Evolutionary conservation across 768 basidiomycete genomes (phyloP).

Genomic region (Amanita molliuscula): DNA sequence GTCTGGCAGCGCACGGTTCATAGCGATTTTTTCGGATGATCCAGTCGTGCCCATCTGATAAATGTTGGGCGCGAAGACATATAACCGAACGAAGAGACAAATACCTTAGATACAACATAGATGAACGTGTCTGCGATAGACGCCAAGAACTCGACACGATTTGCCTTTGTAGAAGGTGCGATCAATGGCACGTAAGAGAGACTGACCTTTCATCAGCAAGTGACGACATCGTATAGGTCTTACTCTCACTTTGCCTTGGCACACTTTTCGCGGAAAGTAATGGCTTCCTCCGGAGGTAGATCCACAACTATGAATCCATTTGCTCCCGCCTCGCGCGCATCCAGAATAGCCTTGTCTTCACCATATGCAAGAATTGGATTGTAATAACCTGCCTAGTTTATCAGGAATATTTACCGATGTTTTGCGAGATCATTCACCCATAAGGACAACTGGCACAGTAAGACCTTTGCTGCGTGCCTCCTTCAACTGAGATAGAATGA

Average conservation of each 20-base stretch:
- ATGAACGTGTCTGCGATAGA: slow-evolving; percentile 96
- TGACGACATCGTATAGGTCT: background rate
- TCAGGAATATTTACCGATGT: slow-evolving; percentile 4
- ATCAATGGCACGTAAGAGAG: slow-evolving; percentile 93
- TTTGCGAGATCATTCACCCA: slow-evolving; percentile 48
- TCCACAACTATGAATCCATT: slow-evolving; percentile 99
- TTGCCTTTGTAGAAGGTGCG: slow-evolving; percentile 84
- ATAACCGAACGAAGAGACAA: slow-evolving; percentile 19
- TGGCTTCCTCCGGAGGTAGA: slow-evolving; percentile 93
- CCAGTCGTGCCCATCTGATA: slow-evolving; percentile 93
- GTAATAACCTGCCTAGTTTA: slow-evolving; percentile 69
- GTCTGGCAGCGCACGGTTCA: slow-evolving; percentile 73
- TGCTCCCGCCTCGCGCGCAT: slow-evolving; percentile 82
- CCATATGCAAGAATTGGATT: slow-evolving; percentile 94
- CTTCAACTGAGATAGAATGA: slow-evolving; percentile 62
- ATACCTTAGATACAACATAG: slow-evolving; percentile 93
- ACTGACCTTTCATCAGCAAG: slow-evolving; percentile 27
- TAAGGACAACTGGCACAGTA: slow-evolving; percentile 79
- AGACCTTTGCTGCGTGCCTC: slow-evolving; percentile 80
- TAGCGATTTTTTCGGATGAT: slow-evolving; percentile 60
- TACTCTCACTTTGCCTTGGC: slow-evolving; percentile 64
- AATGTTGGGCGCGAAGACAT: slow-evolving; percentile 8
- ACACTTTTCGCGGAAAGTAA: slow-evolving; percentile 85
- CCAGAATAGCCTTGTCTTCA: slow-evolving; percentile 87
- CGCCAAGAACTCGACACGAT: slow-evolving; percentile 83